Percentiles rank a stretch among this genome's conserved stretches.
phyloP scores from a whole-genome alignment of 78 protist genomes.

The Protostelium mycophagum region DNA sequence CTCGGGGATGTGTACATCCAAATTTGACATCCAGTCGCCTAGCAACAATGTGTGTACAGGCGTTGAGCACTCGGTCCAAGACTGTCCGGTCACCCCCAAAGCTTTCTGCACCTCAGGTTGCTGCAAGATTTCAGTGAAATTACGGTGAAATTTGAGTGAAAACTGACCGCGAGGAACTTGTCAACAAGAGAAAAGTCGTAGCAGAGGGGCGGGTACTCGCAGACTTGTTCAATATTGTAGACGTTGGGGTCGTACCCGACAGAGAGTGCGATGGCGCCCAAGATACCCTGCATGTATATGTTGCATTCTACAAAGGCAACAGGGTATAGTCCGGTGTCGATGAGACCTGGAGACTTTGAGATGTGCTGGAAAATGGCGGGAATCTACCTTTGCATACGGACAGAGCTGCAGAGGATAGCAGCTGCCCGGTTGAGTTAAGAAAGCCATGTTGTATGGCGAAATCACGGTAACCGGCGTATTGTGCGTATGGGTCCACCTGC shows the following conservation, averaged over 20 bases:
- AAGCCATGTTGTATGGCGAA: constrained; percentile 10
- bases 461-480: constrained; percentile 17
- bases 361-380: not conserved
- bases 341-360: constrained; percentile 1
- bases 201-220: constrained; percentile 61
- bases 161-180: constrained; percentile 6
- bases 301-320: constrained; percentile 2
- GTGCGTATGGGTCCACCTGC: constrained; percentile 32
- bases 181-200: constrained; percentile 62
- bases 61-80: constrained; percentile 34
- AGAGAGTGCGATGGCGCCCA: not conserved
- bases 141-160: not conserved
- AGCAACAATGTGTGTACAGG: constrained; percentile 13
- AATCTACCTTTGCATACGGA: not conserved
- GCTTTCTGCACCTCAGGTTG: not conserved
- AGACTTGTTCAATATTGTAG: constrained; percentile 38
- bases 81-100: constrained; percentile 4
- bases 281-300: not conserved
- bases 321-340: constrained; percentile 3
- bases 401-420: not conserved
- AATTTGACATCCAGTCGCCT: constrained; percentile 33
- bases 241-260: constrained; percentile 3
- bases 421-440: not conserved
- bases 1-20: constrained; percentile 33
- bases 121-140: not conserved